Evolutionary conservation across 1,284 basidiomycete species (phyloP), one percentile per base, ranked within the genome.

Genomic region (Boletus mariae): DNA sequence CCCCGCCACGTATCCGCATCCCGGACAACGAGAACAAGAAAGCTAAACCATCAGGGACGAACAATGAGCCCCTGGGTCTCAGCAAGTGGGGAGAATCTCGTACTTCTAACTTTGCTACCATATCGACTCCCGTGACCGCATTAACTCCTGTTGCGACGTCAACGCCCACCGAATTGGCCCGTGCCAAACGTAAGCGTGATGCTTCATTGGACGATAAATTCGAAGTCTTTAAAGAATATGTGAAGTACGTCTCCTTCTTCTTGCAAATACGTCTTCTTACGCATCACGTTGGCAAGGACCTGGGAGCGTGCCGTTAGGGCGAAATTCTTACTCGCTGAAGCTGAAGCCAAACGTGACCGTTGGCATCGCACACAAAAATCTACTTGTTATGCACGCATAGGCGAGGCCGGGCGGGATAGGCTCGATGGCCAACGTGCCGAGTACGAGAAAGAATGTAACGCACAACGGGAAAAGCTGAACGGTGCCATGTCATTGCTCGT

Each of bases 301-400:
- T 70, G 59, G 63, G 69, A 70, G 29, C 69, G 66, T 48, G 65
- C 57, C 2, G 63, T 68, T 51, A 58, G 68, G 45, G 49, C 69
- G 43, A 63, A 51, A 29, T 55, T 57, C 51, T 43, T 53, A 51
- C 57, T 70, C 10, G 48, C 34, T 1, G 69, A 68, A 31, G 69
- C 68, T 13, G 68, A 68, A 37, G 42, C 52, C 8, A 59, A 71
- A 40, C 68, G 57, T 29, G 56, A 59, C 11, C 64, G 63, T 45
- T 71, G 67, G 68, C 58, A 54, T 38, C 56, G 58, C 25, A 63
- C 67, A 4, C 66, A 71, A 40, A 71, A 70, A 35, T 71, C 66
- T 49, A 12, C 47, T 3, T 55, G 56, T 40, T 68, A 66, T 52
- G 40, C 54, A 41, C 69, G 68, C 43, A 57, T 68, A 47, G 68